Conservation (phyloP, 2,329 filamentous ascomycete species). For the Talaromyces sp. region DNA sequence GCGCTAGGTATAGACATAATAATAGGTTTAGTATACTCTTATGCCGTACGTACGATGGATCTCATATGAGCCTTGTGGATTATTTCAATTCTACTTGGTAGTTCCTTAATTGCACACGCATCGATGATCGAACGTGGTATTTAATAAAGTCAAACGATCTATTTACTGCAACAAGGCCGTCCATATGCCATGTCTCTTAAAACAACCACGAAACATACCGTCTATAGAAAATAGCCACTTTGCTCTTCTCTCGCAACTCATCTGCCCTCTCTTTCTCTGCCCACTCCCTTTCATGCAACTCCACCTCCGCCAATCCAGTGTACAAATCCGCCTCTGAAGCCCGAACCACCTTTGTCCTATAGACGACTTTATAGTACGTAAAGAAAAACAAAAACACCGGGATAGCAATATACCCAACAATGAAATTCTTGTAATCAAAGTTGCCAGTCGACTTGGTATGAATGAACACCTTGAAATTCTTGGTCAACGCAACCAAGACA, state of each 20-base stretch:
- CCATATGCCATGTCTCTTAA: not conserved
- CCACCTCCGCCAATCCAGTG: constrained; percentile 6
- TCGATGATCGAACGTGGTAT: no score
- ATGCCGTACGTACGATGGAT: not conserved
- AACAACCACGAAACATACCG: constrained; percentile 11
- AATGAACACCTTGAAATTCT: constrained; percentile 73
- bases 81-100: not conserved
- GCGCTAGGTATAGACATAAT: not conserved
- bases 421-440: constrained; percentile 71
- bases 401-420: constrained; percentile 72
- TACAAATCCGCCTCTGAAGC: constrained; percentile 61
- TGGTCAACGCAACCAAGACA: constrained; percentile 70
- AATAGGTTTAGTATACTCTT: not conserved
- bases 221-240: not conserved
- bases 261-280: not conserved
- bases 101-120: no score
- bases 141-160: no score
- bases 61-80: not conserved
- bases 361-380: constrained; percentile 62
- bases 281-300: constrained; percentile 8
- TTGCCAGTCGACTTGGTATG: constrained; percentile 34
- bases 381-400: constrained; percentile 68
- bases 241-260: constrained; percentile 4
- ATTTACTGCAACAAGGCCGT: not conserved
- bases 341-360: constrained; percentile 54